Evolutionary conservation across 2,329 filamentous ascomycete genomes (phyloP), one percentile per base, ranked within the genome.

Genomic region (Colletotrichum sp.): DNA sequence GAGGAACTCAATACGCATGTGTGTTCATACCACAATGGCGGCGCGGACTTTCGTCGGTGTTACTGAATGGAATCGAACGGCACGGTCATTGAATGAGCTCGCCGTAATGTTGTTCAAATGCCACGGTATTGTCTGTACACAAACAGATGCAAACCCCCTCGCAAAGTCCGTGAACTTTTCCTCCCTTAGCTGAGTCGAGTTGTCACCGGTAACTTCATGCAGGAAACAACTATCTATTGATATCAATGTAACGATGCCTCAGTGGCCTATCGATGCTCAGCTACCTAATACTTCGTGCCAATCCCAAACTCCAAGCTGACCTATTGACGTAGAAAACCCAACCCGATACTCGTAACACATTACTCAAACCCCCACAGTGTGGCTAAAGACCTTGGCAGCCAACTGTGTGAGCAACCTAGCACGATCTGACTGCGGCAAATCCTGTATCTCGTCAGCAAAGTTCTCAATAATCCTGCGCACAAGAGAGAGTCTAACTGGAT

Each of bases 351-450:
- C 55, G 9, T 12, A 24, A 8, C 7, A 28, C 30, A 34, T 44
- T n/a, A 24, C 32, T 82, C 76, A 90, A 34, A 89, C 84, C 8
- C 93, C 92, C 44, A 95, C 93, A 24, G 93, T 94, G 83, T 95
- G 94, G 78, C 94, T 95, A 82, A 98, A 96, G 2, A 98, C 94
- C 85, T 95, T 96, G 34, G 93, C 92, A 2, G 96, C 96, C 82
- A 99, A 86, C 85, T 98, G 95, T 82, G 93, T 94, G 77, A 99
- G 88, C 81, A 99, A 85, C 84, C 92, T 93, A 71, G 95, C 93
- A 82, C 95, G 94, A 81, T 98, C 96, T 67, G 89, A 90, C 84
- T 95, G 94, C 67, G 96, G 96, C 81, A 99, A 88, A 80, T 98
- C 95, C 88, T 95, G 81, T 34, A 18, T 16, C 4, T 32, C 28